phyloP scores from a whole-genome alignment of 1,139 yeast species.

The Yamadazyma aaseri region DNA sequence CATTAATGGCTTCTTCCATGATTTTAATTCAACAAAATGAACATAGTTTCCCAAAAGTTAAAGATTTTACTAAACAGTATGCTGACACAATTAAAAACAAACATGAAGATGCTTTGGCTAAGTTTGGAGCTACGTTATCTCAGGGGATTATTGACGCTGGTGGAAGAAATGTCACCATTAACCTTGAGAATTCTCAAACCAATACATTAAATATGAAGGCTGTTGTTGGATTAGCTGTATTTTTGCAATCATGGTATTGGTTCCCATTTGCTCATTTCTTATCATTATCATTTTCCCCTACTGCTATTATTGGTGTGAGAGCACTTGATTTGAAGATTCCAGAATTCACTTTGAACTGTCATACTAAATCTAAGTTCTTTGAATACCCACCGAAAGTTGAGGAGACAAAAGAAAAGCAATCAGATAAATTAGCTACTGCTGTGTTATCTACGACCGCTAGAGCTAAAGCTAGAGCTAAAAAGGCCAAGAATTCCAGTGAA shows the following conservation, averaged over 20 bases:
- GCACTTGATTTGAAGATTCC: conserved; percentile 84
- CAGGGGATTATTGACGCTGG: conserved; percentile 99
- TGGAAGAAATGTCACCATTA: conserved; percentile 96
- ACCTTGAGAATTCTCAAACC: conserved; percentile 85
- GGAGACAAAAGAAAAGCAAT: conserved; percentile 76
- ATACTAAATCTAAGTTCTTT: conserved; percentile 75
- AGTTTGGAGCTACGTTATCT: conserved; percentile 95
- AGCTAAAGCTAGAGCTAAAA: conserved; percentile 90
- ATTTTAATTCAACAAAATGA: conserved; percentile 93
- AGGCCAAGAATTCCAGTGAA: conserved; percentile 53
- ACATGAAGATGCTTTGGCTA: conserved; percentile 95
- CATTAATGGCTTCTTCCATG: conserved; percentile 90
- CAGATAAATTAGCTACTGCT: conserved; percentile 90
- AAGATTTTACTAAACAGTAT: conserved; percentile 68
- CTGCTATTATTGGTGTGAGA: conserved; percentile 84
- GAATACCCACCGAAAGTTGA: conserved; percentile 90
- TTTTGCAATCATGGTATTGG: conserved; percentile 98
- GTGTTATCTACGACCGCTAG: conserved; percentile 90
- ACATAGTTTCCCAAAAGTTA: conserved; percentile 75
- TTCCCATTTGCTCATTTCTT: conserved; percentile 94
- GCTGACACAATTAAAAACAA: conserved; percentile 78
- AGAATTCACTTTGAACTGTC: conserved; percentile 76
- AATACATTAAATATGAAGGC: conserved; percentile 89
- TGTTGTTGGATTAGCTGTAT: conserved; percentile 86
- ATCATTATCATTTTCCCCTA: conserved; percentile 89